phyloP scores from a whole-genome alignment of 768 basidiomycete species.

The Terana coerulea region DNA sequence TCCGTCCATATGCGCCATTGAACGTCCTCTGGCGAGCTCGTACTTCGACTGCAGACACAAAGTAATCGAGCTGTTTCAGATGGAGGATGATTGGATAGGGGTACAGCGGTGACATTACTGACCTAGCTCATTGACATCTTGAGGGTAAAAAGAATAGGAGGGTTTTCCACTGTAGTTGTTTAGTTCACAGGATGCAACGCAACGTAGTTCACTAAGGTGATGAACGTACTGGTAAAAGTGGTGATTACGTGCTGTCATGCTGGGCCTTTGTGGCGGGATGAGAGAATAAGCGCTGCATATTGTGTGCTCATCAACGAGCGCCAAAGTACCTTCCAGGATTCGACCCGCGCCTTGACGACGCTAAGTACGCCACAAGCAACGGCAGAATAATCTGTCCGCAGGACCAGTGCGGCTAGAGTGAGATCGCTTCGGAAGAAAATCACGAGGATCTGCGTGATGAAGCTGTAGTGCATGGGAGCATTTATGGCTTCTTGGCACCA shows the following conservation, averaged over 20 bases:
- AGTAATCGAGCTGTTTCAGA: background rate
- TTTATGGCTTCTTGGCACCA: no score
- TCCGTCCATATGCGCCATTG: constrained; percentile 76
- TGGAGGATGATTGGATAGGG: background rate
- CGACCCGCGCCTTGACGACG: no score
- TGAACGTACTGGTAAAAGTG: constrained; percentile 7
- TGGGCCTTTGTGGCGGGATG: background rate
- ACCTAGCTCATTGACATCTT: constrained; percentile 32
- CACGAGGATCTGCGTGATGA: no score
- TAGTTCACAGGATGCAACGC: background rate
- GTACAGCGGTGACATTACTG: constrained; percentile 4
- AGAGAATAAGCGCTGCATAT: background rate
- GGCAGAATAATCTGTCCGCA: no score
- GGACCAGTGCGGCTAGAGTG: no score
- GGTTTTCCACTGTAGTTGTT: constrained; percentile 27
- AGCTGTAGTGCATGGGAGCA: no score
- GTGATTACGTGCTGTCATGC: background rate
- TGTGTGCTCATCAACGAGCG: no score
- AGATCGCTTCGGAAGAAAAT: no score
- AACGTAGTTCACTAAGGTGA: background rate
- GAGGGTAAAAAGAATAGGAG: constrained; percentile 27
- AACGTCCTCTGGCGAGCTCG: constrained; percentile 81
- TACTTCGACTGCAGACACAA: constrained; percentile 46
- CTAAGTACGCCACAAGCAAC: no score
- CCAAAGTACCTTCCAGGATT: no score